Percentiles rank a stretch among this genome's conserved stretches.
Conservation (phyloP, 2,329 filamentous ascomycete genomes). For the Scytalidium sp. region DNA sequence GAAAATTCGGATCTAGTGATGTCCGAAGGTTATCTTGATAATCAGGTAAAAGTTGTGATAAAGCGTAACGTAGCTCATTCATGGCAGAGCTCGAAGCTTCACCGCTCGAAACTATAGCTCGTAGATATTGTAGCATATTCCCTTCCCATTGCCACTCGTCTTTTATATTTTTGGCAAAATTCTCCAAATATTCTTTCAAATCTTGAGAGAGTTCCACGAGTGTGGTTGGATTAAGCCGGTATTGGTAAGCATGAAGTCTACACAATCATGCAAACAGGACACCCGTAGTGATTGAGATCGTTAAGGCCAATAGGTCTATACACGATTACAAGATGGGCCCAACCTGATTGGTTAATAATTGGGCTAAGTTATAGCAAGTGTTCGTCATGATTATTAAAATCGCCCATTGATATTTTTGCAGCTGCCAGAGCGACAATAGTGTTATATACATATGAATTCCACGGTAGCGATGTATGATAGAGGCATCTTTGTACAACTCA, state of each 20-base stretch:
- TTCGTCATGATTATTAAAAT: too few relatives aligned
- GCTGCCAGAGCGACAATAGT: too few relatives aligned
- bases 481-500: too few relatives aligned
- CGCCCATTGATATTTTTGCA: too few relatives aligned
- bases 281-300: too few relatives aligned
- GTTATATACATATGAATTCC: too few relatives aligned
- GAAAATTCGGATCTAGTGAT: slow-evolving; percentile 4
- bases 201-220: slow-evolving; percentile 2
- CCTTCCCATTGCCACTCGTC: background rate
- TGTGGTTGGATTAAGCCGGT: slow-evolving; percentile 1
- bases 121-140: slow-evolving; percentile 2
- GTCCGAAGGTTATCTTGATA: slow-evolving; percentile 8
- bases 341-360: too few relatives aligned
- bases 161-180: background rate
- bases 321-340: too few relatives aligned
- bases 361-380: too few relatives aligned
- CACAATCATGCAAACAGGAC: too few relatives aligned
- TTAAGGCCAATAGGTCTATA: too few relatives aligned
- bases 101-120: slow-evolving; percentile 6
- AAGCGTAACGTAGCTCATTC: slow-evolving; percentile 5
- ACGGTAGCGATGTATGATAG: too few relatives aligned
- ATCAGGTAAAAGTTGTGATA: slow-evolving; percentile 2
- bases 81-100: slow-evolving; percentile 5
- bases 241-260: background rate
- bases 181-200: slow-evolving; percentile 1